Conservation (phyloP, 163 green algal genomes). For the Prototheca wickerhamii region DNA sequence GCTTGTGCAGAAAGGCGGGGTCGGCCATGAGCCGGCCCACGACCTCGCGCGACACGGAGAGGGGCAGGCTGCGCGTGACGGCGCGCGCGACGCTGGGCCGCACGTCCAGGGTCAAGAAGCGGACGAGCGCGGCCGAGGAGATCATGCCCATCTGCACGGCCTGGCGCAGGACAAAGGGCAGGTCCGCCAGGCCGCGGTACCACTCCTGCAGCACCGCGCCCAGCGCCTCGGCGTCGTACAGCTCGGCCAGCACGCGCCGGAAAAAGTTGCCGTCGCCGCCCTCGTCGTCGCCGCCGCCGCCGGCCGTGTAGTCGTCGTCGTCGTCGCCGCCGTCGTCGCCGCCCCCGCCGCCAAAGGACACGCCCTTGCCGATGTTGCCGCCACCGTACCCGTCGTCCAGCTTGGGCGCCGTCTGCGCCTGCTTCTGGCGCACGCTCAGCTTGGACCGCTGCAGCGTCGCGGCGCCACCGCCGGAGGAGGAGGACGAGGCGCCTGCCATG, state of each 20-base stretch:
- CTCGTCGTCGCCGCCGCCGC: slow-evolving; percentile 66
- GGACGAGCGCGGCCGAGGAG: slow-evolving; percentile 76
- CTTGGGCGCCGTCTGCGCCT: slow-evolving; percentile 44
- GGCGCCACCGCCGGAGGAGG: slow-evolving; percentile 31
- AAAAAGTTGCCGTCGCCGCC: slow-evolving; percentile 64
- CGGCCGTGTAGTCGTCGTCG: slow-evolving; percentile 73
- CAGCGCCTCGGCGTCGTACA: slow-evolving; percentile 82
- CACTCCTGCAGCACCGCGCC: slow-evolving; percentile 83
- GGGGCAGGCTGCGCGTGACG: slow-evolving; percentile 64
- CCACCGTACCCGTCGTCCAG: slow-evolving; percentile 74
- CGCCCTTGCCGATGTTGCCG: slow-evolving; percentile 75
- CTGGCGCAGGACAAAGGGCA: slow-evolving; percentile 81
- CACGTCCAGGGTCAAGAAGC: slow-evolving; percentile 88
- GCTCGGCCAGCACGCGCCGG: slow-evolving; percentile 62
- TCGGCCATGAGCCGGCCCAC: slow-evolving; percentile 94
- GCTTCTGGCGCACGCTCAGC: slow-evolving; percentile 31
- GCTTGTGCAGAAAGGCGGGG: slow-evolving; percentile 91
- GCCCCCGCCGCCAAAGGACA: slow-evolving; percentile 81
- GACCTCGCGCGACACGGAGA: slow-evolving; percentile 51
- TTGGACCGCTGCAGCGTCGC: slow-evolving; percentile 56
- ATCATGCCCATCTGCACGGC: slow-evolving; percentile 89
- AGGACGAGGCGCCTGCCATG: background rate
- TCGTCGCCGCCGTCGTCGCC: slow-evolving; percentile 80
- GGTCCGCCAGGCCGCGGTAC: slow-evolving; percentile 78
- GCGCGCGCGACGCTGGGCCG: slow-evolving; percentile 72